Evolutionary conservation across 2,329 filamentous ascomycete species (phyloP).

Genomic region (Exophiala calicioides): DNA sequence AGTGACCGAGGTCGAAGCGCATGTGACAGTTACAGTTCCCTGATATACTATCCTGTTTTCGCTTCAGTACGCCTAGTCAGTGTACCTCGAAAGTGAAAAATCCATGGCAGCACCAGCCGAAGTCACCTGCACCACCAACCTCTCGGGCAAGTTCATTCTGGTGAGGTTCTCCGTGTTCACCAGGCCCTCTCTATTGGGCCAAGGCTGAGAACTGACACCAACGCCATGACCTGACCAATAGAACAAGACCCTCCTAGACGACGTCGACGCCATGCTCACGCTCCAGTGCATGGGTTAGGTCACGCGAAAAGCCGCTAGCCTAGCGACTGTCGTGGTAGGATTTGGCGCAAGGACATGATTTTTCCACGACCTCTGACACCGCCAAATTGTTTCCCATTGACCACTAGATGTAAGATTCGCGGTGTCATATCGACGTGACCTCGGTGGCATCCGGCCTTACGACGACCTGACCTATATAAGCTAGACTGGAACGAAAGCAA

Average conservation of each 20-base stretch:
- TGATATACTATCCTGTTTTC: no score
- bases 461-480: slow-evolving; percentile 62
- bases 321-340: slow-evolving; percentile 60
- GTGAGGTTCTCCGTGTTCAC: slow-evolving; percentile 51
- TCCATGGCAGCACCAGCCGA: slow-evolving; percentile 71
- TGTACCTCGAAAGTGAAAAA: no score
- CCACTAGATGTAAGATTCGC: slow-evolving; percentile 46
- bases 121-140: slow-evolving; percentile 66
- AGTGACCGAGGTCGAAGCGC: no score
- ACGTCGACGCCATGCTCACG: slow-evolving; percentile 65
- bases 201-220: no score
- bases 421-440: slow-evolving; percentile 68
- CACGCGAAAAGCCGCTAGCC: slow-evolving; percentile 68
- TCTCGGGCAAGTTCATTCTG: slow-evolving; percentile 70
- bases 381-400: slow-evolving; percentile 36
- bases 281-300: slow-evolving; percentile 71
- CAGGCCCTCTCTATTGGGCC: no score
- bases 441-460: slow-evolving; percentile 71
- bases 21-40: no score
- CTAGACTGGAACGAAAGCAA: slow-evolving; percentile 62
- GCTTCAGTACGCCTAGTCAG: no score
- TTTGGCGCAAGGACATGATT: slow-evolving; percentile 55
- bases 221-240: slow-evolving; percentile 41
- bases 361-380: slow-evolving; percentile 47
- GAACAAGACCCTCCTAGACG: slow-evolving; percentile 75